Base-by-base conservation (phyloP, 2,329 filamentous ascomycete genomes). In the Cordyceps tenuipes region DNA sequence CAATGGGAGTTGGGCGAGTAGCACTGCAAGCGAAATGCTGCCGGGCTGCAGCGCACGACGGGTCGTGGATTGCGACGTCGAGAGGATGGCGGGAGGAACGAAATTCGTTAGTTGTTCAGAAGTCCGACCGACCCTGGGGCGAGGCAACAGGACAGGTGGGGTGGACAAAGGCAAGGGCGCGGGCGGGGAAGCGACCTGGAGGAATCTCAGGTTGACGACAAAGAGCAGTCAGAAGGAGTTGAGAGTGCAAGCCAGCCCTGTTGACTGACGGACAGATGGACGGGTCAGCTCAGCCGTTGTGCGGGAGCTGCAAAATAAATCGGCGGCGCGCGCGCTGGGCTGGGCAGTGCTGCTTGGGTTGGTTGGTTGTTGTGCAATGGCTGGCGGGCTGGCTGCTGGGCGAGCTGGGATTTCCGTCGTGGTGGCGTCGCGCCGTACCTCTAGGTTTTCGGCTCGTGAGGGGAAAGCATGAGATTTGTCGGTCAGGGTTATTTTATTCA, bases 401-500 rank as follows among this genome's bases (percentile, higher is more conserved):
- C 19, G 34, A n/a, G 43, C 36, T 31, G 55, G 46, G 23, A 48
- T 48, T 26, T 59, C 23, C 34, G 48, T 17, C 8, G 17, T 46
- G 7, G 31, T 34, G 23, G 31, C 43, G 43, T 23, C 29, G 3
- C 29, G 29, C 29, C 29, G 29, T 29, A 29, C 3, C 7, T 29
- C 29, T 29, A 8, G 29, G 7, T 29, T 29, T 29, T 29, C 29
- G 48, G 47, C 47, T 59, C 48, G 56, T 59, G 56, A 59, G 56
- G 56, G 56, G 56, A 59, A 53, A 50, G 56, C 56, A 46, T 34
- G 56, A 59, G 56, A 52, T 52, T 52, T 43, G 56, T 59, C 48
- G 56, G 56, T 59, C 56, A 51, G 56, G 10, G 36, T 36, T 12
- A 36, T 51, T 34, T 46, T 15, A 29, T n/a, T n/a, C n/a, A 39